phyloP scores from a whole-genome alignment of 768 basidiomycete genomes.

The Psilocybe sp. region DNA sequence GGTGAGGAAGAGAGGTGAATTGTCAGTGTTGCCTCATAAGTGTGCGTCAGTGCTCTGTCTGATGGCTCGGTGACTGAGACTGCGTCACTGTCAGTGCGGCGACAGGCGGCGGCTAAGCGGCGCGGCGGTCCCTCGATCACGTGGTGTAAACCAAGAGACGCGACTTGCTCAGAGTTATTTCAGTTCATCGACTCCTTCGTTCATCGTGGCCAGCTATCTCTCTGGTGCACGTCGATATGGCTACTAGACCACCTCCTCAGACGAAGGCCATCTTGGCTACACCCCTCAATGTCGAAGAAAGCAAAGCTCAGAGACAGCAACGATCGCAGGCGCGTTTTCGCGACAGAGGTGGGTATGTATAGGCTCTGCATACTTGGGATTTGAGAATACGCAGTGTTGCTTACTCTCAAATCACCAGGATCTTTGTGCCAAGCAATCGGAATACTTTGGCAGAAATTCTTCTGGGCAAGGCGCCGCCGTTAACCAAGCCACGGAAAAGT shows the following conservation, averaged over 20 bases:
- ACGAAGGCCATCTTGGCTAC: constrained; percentile 20
- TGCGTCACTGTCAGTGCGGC: too few species aligned
- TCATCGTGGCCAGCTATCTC: too few species aligned
- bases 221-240: constrained; percentile 5
- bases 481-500: constrained; percentile 24
- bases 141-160: too few species aligned
- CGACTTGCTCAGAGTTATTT: too few species aligned
- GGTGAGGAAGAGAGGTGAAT: too few species aligned
- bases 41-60: too few species aligned
- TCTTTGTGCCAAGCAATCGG: constrained; percentile 48
- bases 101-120: too few species aligned
- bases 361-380: neutral
- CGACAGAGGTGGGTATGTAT: constrained; percentile 61
- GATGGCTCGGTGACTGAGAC: too few species aligned
- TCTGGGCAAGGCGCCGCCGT: constrained; percentile 38
- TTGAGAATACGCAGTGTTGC: neutral
- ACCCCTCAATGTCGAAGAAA: constrained; percentile 48
- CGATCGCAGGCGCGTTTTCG: constrained; percentile 66
- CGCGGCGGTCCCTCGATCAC: too few species aligned
- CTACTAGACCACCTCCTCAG: constrained; percentile 14
- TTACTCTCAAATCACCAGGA: constrained; percentile 27
- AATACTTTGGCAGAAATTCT: constrained; percentile 53
- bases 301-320: constrained; percentile 56
- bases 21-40: too few species aligned
- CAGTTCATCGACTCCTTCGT: too few species aligned